Evolutionary conservation across 164 flowering plant genomes (phyloP), one percentile per base, ranked within the genome.

Genomic region (Tinospora cordifolia): DNA sequence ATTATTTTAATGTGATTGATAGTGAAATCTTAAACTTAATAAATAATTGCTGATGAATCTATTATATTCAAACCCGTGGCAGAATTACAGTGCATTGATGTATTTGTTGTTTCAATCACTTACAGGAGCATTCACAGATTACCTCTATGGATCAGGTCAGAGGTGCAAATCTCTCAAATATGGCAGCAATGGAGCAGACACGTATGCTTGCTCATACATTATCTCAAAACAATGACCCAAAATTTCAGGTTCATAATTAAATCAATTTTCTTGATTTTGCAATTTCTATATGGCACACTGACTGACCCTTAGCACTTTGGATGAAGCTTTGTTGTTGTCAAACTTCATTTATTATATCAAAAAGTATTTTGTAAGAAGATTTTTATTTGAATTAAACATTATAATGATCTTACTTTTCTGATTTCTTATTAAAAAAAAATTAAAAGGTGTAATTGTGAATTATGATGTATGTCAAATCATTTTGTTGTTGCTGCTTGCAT

Each of bases 131-230:
- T 66, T 73, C 82, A 67, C 96, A 85, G 76, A 77, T 89, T 79
- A 67, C 81, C 62, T 71, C 83, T 62, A 57, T 71, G 60, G 82
- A 80, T 77, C 91, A 83, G 72, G 74, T 84, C 81, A 69, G 83
- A 71, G 87, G 85, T 75, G 80, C 76, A 57, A 83, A 80, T 73
- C 72, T 81, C 34, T 66, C 89, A 75, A 84, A 71, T 68, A 75
- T 86, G 34, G 95, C 90, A 67, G 96, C 90, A 66, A 83, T 88
- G 87, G 96, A 92, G 83, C 99, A 94, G 81, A 84, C 93, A 54
- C 98, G 96, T 63, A 84, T 84, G 91, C 91, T 94, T 70, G 99
- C 99, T 25, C 86, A 92, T 65, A 94, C 99, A 36, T 77, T 94
- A 73, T 86, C 97, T 74, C 97, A 89, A 75, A 92, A 92, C 74